Evolutionary conservation across 495 filamentous ascomycete species (phyloP).

Genomic region (Neurospora tetrasperma): DNA sequence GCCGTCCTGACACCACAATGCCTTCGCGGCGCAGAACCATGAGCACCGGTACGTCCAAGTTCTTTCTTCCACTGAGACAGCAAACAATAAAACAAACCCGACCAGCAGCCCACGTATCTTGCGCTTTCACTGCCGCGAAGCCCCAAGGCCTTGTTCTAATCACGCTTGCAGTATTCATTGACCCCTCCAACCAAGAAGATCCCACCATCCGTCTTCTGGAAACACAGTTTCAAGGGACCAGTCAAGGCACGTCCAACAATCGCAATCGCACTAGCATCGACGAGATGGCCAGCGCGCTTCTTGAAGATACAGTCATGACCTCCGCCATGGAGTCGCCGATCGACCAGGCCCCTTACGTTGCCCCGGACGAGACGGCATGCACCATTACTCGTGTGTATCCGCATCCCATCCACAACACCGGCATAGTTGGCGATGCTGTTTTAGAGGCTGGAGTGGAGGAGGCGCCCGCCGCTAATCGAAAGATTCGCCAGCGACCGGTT

Average conservation of each 20-base stretch:
- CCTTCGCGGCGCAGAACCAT: not conserved
- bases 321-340: not conserved
- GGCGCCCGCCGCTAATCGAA: not conserved
- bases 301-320: constrained; percentile 16
- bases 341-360: not conserved
- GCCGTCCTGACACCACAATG: not conserved
- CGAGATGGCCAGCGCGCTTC: constrained; percentile 24
- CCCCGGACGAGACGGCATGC: not conserved
- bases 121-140: not conserved
- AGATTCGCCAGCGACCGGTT: not conserved
- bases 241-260: not conserved
- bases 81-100: not conserved
- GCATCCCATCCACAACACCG: not conserved
- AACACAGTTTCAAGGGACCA: not conserved
- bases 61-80: not conserved
- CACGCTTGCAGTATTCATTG: not conserved
- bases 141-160: not conserved
- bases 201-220: not conserved
- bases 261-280: constrained; percentile 18
- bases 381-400: not conserved
- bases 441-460: not conserved
- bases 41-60: not conserved
- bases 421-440: not conserved
- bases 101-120: not conserved
- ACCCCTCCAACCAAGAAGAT: not conserved